phyloP scores from a whole-genome alignment of 306 rosid species.

The Arachis stenosperma region DNA sequence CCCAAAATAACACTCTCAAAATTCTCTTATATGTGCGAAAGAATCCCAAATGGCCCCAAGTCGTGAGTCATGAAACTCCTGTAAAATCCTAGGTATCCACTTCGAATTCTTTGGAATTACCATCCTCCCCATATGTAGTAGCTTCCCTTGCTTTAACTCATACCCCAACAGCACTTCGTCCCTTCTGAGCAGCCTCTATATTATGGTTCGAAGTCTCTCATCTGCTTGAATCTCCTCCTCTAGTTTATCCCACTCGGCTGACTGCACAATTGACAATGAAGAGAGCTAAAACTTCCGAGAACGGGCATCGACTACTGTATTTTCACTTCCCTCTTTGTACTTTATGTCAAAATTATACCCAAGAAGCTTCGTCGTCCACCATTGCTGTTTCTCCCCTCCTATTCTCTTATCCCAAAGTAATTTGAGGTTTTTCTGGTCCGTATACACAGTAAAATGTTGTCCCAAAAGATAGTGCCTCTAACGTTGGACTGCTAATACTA shows the following conservation, averaged over 20 bases:
- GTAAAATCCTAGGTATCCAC: background rate
- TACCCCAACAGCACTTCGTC: background rate
- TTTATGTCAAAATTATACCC: background rate
- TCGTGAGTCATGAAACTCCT: background rate
- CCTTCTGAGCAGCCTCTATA: background rate
- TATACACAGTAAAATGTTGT: background rate
- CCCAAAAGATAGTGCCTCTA: background rate
- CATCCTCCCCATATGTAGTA: background rate
- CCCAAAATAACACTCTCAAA: background rate
- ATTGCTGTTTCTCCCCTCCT: background rate
- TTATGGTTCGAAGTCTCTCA: background rate
- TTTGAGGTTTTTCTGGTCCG: background rate
- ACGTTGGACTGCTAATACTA: background rate
- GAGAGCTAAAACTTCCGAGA: background rate
- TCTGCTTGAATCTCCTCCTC: background rate
- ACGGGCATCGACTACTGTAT: background rate
- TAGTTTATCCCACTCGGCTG: background rate
- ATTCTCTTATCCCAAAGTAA: background rate
- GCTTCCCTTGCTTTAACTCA: background rate
- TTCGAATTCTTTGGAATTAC: background rate
- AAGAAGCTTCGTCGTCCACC: background rate
- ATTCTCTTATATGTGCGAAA: no score
- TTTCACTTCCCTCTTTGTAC: background rate
- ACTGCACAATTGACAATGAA: background rate
- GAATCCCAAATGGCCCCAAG: background rate